A percentile compares a stretch with the other conserved stretches of the same genome.
phyloP scores from a whole-genome alignment of 176 grass and related monocot species.

The Cenchrus purpureus region DNA sequence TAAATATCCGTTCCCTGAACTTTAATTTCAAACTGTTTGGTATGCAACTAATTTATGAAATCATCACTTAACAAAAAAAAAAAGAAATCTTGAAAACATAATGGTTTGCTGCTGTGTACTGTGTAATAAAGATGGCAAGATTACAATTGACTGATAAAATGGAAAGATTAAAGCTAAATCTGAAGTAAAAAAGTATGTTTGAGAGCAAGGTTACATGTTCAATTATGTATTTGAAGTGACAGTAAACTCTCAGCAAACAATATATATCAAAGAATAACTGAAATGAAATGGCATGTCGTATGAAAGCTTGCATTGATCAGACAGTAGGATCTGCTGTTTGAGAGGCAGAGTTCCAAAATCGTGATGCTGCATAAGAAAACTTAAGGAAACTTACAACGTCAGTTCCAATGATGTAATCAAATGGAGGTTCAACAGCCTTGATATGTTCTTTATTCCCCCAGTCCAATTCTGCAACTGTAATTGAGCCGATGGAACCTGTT shows the following conservation, averaged over 20 bases:
- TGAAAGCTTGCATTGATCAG: neutral
- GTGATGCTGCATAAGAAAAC: slow-evolving; percentile 29
- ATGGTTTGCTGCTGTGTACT: neutral
- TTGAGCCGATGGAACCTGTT: slow-evolving; percentile 67
- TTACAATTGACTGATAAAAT: neutral
- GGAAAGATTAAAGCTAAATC: neutral
- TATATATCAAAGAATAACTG: neutral
- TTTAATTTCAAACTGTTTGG: neutral
- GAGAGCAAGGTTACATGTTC: neutral
- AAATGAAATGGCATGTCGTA: neutral
- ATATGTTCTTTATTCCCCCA: slow-evolving; percentile 93
- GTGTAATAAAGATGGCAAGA: neutral
- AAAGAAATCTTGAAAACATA: slow-evolving; percentile 13
- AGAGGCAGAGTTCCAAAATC: neutral
- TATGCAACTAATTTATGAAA: slow-evolving; percentile 16
- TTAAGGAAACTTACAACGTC: slow-evolving; percentile 90
- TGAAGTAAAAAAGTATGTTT: neutral
- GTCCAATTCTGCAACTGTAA: slow-evolving; percentile 79
- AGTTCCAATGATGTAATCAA: slow-evolving; percentile 98
- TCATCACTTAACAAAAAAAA: neutral
- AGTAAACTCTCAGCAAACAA: neutral
- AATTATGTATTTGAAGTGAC: neutral
- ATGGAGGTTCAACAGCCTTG: slow-evolving; percentile 72
- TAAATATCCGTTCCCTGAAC: neutral
- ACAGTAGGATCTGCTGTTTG: neutral